These are phyloP conservation scores for Tylopilus balloui DNA, from an alignment of 768 basidiomycete species.

Conservation along the genomic window DNA sequence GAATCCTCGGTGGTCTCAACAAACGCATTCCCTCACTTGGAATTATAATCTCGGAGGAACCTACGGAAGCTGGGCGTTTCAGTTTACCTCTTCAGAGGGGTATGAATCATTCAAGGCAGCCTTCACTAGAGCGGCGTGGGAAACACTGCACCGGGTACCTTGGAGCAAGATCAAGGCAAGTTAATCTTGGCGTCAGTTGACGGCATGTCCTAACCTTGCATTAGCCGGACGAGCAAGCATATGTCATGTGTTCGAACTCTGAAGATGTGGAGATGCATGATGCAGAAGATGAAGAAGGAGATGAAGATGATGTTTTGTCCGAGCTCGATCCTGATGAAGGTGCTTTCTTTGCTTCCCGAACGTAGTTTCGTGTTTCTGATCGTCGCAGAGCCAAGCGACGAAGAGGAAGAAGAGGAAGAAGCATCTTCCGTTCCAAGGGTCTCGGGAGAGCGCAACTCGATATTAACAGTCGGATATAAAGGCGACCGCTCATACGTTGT, in stretches of 20 bases:
- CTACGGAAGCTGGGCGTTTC: conserved; percentile 79
- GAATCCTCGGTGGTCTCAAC: conserved; percentile 65
- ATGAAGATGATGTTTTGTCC: conserved; percentile 70
- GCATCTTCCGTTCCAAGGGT: conserved; percentile 35
- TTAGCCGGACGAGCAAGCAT: conserved; percentile 81
- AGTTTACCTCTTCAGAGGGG: conserved; percentile 52
- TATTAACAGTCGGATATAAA: conserved; percentile 91
- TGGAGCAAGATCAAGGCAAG: conserved; percentile 81
- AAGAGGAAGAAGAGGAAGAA: conserved; percentile 36
- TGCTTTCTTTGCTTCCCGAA: conserved; percentile 23
- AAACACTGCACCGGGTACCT: conserved; percentile 63
- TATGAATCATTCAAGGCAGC: conserved; percentile 57
- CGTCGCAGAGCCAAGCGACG: conserved; percentile 45
- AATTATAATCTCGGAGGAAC: conserved; percentile 60
- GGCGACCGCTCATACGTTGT: conserved; percentile 93
- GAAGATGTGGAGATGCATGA: conserved; percentile 91
- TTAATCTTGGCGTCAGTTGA: not conserved
- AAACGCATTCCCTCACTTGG: conserved; percentile 80
- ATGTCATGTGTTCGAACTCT: conserved; percentile 66
- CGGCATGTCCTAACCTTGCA: not conserved
- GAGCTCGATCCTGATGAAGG: conserved; percentile 66
- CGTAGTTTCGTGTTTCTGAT: conserved; percentile 1
- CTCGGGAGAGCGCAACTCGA: conserved; percentile 73
- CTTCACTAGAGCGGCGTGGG: conserved; percentile 76
- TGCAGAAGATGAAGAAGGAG: conserved; percentile 66